Percentiles rank a stretch among this genome's conserved stretches.
Evolutionary conservation across 75 land plant species (phyloP).

Genomic region (Sequoiadendron giganteum): DNA sequence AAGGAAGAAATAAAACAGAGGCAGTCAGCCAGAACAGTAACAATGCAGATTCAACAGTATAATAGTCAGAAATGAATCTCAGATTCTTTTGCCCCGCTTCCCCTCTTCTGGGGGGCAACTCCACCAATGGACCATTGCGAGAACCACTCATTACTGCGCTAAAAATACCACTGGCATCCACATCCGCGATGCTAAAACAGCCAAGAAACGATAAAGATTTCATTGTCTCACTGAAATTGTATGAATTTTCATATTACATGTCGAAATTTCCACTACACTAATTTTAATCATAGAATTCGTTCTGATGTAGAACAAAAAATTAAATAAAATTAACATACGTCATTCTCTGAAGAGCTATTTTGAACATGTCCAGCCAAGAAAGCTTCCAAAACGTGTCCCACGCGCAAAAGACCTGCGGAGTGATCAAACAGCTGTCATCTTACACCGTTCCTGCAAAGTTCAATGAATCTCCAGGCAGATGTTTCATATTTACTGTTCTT

Average conservation of each 20-base stretch:
- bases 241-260: too few relatives aligned
- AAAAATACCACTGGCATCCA: background rate
- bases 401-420: background rate
- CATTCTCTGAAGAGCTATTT: background rate
- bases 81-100: background rate
- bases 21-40: slow-evolving; percentile 49
- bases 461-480: background rate
- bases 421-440: background rate
- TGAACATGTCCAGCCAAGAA: background rate
- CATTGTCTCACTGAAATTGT: background rate
- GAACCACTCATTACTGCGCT: background rate
- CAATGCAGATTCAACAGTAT: slow-evolving; percentile 22
- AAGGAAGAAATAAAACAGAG: slow-evolving; percentile 50
- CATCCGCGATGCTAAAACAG: background rate
- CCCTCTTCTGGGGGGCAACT: background rate
- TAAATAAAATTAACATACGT: too few relatives aligned
- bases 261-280: too few relatives aligned
- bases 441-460: background rate
- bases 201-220: background rate
- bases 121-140: background rate
- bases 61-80: slow-evolving; percentile 17
- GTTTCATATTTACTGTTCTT: background rate
- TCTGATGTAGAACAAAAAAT: too few relatives aligned
- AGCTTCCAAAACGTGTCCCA: background rate
- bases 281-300: too few relatives aligned